Evolutionary conservation across 495 filamentous ascomycete species (phyloP), one percentile per base, ranked within the genome.

Genomic region (Talaromyces proteolyticus): DNA sequence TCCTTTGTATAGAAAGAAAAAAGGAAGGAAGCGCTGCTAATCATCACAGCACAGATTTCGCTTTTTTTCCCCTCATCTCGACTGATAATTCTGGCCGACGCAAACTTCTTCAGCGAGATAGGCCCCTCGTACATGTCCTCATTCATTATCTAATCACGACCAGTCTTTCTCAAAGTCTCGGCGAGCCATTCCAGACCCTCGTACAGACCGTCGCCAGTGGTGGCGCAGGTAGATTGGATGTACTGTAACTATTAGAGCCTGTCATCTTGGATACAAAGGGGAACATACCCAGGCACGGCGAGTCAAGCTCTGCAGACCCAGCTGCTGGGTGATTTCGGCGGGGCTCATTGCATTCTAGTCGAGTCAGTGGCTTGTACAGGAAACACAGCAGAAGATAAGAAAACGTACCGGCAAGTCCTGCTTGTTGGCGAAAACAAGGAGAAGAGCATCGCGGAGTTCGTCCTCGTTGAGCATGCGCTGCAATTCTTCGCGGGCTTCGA

Each of bases 401-500:
- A 37, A 48, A 68, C 91, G 68, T 78, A 96, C 92, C 42, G 93
- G 93, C 77, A 99, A 73, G 95, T 99, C 93, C 79, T 99, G 93
- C 80, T 99, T 99, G 88, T 99, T 99, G 78, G 93, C 93, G 64
- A 99, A 99, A 56, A 99, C 94, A 69, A 99, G 75, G 59, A 99
- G 85, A 60, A 96, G 82, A 58, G 93, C 93, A 75, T 99, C 93
- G 64, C 93, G 82, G 62, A 99, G 84, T 76, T 99, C 93, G 65
- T 99, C 93, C 79, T 99, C 93, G 76, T 99, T 99, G 80, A 99
- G 78, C 94, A 99, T 99, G 69, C 93, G 90, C 80, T 99, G 94
- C 71, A 99, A 81, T 73, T 99, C 93, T 79, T 97, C 93, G 41
- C 94, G 89, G 58, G 93, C 93, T 82, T 99, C 93, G 67, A 91